Evolutionary conservation across 2,329 filamentous ascomycete species (phyloP), one percentile per base, ranked within the genome.

Genomic region (Fusarium beomiforme): DNA sequence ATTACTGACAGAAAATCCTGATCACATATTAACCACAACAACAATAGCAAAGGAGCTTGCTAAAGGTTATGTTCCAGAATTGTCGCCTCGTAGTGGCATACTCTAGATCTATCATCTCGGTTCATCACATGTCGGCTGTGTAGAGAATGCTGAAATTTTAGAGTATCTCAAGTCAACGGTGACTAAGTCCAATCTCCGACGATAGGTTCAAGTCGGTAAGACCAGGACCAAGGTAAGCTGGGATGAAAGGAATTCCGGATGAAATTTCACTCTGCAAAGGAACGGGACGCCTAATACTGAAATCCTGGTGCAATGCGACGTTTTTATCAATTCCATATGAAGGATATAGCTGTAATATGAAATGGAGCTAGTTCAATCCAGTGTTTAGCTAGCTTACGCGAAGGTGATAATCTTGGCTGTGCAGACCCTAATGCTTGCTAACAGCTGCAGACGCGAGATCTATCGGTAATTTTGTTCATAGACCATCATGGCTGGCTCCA

Each of bases 81-180:
- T 34, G 12, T 34, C 33, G 33, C 33, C 33, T 34, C 33, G 33
- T 34, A 13, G 8, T 34, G 33, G 33, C 33, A 16, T 34, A 34
- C 33, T 34, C 33, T 34, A 34, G 8, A 14, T 34, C 33, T 34
- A 12, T 34, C 33, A 34, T 34, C 79, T 82, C 78, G 89, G 86
- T 83, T 89, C 88, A 86, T 93, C 92, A 98, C 86, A 97, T 97
- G 73, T 34, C n/a, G n/a, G n/a, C n/a, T n/a, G n/a, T n/a, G n/a
- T n/a, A n/a, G n/a, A n/a, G n/a, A n/a, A n/a, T n/a, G 21, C 36
- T 29, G 36, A 54, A 3, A 54, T 54, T 17, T 29, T 41, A n/a
- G 36, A 54, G 13, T 54, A 54, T 19, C 50, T 54, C 0, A 41
- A 54, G 31, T 54, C 36, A 21, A 54, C 36, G 8, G 50, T 54